Evolutionary conservation across 2,329 filamentous ascomycete species (phyloP).

Genomic region (Pseudogymnoascus sp.): DNA sequence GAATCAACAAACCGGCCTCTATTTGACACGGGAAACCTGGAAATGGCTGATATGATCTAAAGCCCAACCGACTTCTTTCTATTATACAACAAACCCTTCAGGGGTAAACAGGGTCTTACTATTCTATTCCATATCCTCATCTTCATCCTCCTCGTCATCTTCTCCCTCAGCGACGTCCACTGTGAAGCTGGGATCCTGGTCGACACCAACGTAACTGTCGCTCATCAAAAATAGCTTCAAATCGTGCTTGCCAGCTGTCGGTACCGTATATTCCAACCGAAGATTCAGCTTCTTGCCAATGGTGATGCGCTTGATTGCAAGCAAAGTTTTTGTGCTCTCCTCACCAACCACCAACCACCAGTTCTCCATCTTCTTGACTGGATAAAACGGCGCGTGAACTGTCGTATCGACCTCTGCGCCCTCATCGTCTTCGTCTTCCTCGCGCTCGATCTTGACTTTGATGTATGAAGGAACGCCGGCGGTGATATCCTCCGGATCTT

Average conservation of each 20-base stretch:
- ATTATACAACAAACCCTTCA: slow-evolving; percentile 6
- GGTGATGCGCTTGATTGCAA: slow-evolving; percentile 92
- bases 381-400: slow-evolving; percentile 94
- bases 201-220: slow-evolving; percentile 92
- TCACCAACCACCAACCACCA: slow-evolving; percentile 98
- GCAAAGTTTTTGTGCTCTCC: slow-evolving; percentile 74
- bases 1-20: neutral
- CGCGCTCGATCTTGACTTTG: slow-evolving; percentile 75
- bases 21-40: slow-evolving; percentile 1
- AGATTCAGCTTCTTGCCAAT: slow-evolving; percentile 71
- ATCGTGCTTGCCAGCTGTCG: slow-evolving; percentile 72
- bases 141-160: slow-evolving; percentile 84
- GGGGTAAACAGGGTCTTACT: slow-evolving; percentile 8
- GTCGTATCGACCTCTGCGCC: slow-evolving; percentile 64
- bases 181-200: slow-evolving; percentile 86
- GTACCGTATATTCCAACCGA: slow-evolving; percentile 80
- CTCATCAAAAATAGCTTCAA: slow-evolving; percentile 93
- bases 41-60: slow-evolving; percentile 3
- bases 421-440: slow-evolving; percentile 64
- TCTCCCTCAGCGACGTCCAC: slow-evolving; percentile 83
- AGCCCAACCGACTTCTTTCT: neutral
- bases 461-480: slow-evolving; percentile 76
- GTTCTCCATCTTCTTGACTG: slow-evolving; percentile 84
- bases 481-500: slow-evolving; percentile 70
- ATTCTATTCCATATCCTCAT: slow-evolving; percentile 40